phyloP scores from a whole-genome alignment of 2,329 filamentous ascomycete species.

The Raffaelea ambrosiae region DNA sequence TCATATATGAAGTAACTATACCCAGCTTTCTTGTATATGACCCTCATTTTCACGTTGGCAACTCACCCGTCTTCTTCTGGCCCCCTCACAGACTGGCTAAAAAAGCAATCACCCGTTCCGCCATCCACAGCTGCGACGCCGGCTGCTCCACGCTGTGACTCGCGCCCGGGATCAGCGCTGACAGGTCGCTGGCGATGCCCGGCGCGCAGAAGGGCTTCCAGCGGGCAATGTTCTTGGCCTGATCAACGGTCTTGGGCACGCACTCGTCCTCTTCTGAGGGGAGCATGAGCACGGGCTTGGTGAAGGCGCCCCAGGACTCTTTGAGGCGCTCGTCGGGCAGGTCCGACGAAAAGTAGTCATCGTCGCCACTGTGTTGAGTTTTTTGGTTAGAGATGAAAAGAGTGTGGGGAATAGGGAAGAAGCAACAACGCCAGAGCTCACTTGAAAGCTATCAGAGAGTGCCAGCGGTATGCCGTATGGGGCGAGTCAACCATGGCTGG shows the following conservation, averaged over 20 bases:
- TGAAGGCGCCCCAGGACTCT: conserved; percentile 57
- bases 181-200: conserved; percentile 38
- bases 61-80: too few relatives aligned
- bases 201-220: conserved; percentile 42
- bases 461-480: conserved; percentile 44
- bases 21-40: too few relatives aligned
- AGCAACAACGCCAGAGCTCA: conserved; percentile 22
- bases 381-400: too few relatives aligned
- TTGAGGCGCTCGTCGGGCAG: conserved; percentile 47
- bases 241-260: conserved; percentile 50
- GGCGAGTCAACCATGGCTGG: conserved; percentile 32
- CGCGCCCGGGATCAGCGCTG: conserved; percentile 44
- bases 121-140: conserved; percentile 40
- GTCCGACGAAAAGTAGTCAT: conserved; percentile 85
- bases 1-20: too few relatives aligned
- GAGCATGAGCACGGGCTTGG: conserved; percentile 53
- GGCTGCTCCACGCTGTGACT: conserved; percentile 39
- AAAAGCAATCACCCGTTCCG: conserved; percentile 37
- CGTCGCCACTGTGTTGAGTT: conserved; percentile 59
- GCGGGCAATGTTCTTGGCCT: conserved; percentile 43
- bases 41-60: too few relatives aligned
- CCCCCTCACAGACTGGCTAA: conserved; percentile 22
- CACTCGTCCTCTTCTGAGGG: conserved; percentile 59
- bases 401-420: too few relatives aligned
- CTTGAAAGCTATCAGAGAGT: conserved; percentile 41